Evolutionary conservation across 768 basidiomycete genomes (phyloP), one percentile per base, ranked within the genome.

Genomic region (Phylloporus arenicola): DNA sequence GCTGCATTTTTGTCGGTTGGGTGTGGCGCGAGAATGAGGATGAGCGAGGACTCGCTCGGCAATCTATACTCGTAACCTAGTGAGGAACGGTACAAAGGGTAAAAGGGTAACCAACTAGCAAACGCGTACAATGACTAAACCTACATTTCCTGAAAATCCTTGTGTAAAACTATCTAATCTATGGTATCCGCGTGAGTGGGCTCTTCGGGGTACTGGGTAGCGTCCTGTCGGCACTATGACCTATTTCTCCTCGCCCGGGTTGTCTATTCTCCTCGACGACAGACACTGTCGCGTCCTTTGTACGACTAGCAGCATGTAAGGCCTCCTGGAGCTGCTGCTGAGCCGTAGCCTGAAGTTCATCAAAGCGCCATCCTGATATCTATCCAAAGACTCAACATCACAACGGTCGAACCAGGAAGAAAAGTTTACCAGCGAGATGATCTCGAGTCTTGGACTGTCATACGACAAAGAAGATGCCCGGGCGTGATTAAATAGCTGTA

Each of bases 301-400:
- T 16, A 25, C 46, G 33, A 16, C 41, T 45, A 37, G 20, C 41
- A 7, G 27, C 45, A 22, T 52, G 41, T 20, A 52, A 24, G 11
- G 33, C 46, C 17, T 47, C 41, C 4, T 34, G 33, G 20, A 43
- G 35, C 17, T 17, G 27, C 6, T 47, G 33, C 34, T 25, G 46
- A 10, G 51, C 51, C 13, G 20, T 31, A 17, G 10, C 4, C 4
- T 47, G 27, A 6, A 52, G 46, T 14, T n/a, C 34, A 11, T 52
- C 51, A 24, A 52, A 52, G 7, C 13, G 19, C 51, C 51, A 52
- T 17, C 51, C 51, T 4, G 46, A 52, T 43, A 52, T 52, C 51
- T 51, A 8, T 12, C 20, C 17, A 4, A 12, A 7, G 3, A 12
- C 14, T 50, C 37, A 40, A 29, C 25, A 8, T 30, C 17, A 31